Percentiles rank a stretch among this genome's conserved stretches.
These are phyloP conservation scores for Aspergillus caelatus DNA, from an alignment of 2,329 filamentous ascomycete species.

Conservation along the genomic window DNA sequence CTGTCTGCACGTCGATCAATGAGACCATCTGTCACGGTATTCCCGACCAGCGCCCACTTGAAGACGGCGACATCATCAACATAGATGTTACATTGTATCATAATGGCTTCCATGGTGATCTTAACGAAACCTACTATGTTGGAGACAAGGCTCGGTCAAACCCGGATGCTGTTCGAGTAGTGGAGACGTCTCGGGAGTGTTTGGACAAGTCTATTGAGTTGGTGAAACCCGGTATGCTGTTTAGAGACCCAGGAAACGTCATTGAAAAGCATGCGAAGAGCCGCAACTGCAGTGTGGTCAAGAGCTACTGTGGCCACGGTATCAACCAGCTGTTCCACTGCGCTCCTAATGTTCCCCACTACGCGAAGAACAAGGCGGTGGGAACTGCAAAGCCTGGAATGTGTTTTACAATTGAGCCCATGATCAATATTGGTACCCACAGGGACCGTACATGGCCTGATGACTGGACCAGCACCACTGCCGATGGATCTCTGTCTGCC, in stretches of 20 bases:
- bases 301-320: conserved; percentile 94
- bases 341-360: conserved; percentile 92
- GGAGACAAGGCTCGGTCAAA: conserved; percentile 83
- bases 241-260: conserved; percentile 89
- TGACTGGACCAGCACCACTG: conserved; percentile 95
- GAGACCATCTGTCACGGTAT: conserved; percentile 99
- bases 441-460: conserved; percentile 96
- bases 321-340: conserved; percentile 94
- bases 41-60: conserved; percentile 81
- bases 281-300: conserved; percentile 83
- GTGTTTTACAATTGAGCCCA: conserved; percentile 99
- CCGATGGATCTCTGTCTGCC: conserved; percentile 84
- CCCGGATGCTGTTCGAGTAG: conserved; percentile 83
- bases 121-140: conserved; percentile 99
- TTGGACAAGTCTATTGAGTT: conserved; percentile 87
- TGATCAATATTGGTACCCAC: conserved; percentile 92
- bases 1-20: conserved; percentile 93
- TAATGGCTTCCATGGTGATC: conserved; percentile 89
- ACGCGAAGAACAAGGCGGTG: conserved; percentile 97
- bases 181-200: conserved; percentile 86
- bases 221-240: conserved; percentile 89
- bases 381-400: conserved; percentile 93
- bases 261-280: conserved; percentile 95
- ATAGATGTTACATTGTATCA: conserved; percentile 95
- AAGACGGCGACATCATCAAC: conserved; percentile 96